Conservation (phyloP, 495 filamentous ascomycete species). For the Aspergillus affinis region DNA sequence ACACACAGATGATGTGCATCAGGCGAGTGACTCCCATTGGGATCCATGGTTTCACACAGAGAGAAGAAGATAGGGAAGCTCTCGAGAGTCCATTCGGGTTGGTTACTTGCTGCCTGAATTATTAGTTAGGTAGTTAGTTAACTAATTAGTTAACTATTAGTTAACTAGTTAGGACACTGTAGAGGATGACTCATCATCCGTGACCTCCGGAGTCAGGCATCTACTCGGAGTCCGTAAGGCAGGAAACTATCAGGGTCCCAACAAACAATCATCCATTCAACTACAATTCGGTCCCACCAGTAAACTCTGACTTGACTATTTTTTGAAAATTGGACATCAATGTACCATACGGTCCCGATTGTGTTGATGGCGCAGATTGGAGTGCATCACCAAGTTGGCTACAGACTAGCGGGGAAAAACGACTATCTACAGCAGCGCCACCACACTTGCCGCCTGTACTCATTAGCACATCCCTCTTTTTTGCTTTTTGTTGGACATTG, state of each 20-base stretch:
- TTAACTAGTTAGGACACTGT: background rate
- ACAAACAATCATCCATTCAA: too few relatives aligned
- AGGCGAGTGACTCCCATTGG: conserved; percentile 15
- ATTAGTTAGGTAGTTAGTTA: too few relatives aligned
- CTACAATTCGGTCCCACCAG: too few relatives aligned
- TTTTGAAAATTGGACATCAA: background rate
- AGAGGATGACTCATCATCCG: background rate
- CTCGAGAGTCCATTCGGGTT: background rate
- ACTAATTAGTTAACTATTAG: too few relatives aligned
- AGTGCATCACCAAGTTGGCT: background rate
- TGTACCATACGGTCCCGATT: background rate
- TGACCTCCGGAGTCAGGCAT: background rate
- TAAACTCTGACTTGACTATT: background rate
- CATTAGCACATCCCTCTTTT: background rate
- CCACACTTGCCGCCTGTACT: background rate
- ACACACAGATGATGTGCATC: conserved; percentile 78
- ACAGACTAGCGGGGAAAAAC: background rate
- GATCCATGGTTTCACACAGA: conserved; percentile 13
- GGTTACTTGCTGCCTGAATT: conserved; percentile 1
- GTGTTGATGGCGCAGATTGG: background rate
- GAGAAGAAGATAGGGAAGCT: background rate
- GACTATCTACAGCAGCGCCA: background rate
- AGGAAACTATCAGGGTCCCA: background rate
- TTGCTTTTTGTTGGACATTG: background rate
- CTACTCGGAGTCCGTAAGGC: background rate